Evolutionary conservation across 176 grass and related monocot genomes (phyloP), one percentile per base, ranked within the genome.

Genomic region (Raddia guianensis): DNA sequence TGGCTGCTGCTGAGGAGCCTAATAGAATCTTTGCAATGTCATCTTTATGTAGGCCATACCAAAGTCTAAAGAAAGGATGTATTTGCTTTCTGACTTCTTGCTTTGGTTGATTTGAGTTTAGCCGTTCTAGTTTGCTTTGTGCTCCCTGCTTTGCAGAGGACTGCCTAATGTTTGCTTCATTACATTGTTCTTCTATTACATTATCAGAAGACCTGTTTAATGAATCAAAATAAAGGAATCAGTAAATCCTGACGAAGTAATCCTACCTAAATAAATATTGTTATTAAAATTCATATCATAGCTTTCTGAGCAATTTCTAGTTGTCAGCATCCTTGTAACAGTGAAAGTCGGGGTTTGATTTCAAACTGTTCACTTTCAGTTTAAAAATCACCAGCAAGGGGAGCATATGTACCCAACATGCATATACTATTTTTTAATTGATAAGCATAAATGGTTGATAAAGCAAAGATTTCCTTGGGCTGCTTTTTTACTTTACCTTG

Each of bases 31-130:
- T 90, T 46, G 66, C 71, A 85, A 85, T 79, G 55, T 93, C 85
- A 2, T 87, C 85, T 66, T 82, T 90, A 42, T 34, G 74, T 68
- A 93, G 66, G 42, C 68, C 70, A 70, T 85, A 92, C 90, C 90
- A 92, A 42, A 92, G 76, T 72, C 90, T 75, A 43, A 82, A 87
- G 72, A 82, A 87, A 54, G 72, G 70, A 52, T 49, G 69, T 51
- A 11, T 75, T 76, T 56, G 83, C 68, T 71, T 83, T 70, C 42
- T 34, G 67, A 48, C 20, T 20, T 20, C 40, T 79, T 85, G 49
- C 57, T 67, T 77, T 12, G 20, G 16, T 56, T 45, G 8, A 64
- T 85, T 50, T 34, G 54, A 56, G 42, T 32, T 66, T 43, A 60
- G 5, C 44, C 3, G 20, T 35, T 81, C 63, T 51, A 49, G 32